These are phyloP conservation scores for Ophiosphaerella korrae DNA, from an alignment of 2,329 filamentous ascomycete species.

Conservation along the genomic window DNA sequence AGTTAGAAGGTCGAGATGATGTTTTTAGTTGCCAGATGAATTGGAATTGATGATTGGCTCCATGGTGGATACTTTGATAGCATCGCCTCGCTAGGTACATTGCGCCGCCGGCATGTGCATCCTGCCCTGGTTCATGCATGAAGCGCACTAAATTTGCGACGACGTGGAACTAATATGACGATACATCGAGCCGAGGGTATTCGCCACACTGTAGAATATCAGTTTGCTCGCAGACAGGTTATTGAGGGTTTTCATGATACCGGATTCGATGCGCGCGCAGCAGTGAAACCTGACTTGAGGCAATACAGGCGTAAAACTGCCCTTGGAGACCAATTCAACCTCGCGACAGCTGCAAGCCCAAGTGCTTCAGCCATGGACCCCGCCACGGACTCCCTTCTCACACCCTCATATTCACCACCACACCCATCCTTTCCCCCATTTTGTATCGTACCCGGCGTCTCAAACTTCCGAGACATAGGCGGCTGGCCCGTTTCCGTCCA, in stretches of 20 bases:
- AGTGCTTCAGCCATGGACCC: too few species aligned
- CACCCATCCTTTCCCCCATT: conserved; percentile 28
- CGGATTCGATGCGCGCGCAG: too few species aligned
- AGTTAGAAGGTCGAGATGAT: not conserved
- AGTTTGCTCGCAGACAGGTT: too few species aligned
- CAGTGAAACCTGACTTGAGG: too few species aligned
- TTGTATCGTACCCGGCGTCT: conserved; percentile 28
- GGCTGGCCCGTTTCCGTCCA: conserved; percentile 22
- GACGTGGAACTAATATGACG: not conserved
- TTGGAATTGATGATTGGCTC: conserved; percentile 14
- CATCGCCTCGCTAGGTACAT: conserved; percentile 15
- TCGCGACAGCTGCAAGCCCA: too few species aligned
- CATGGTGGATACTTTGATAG: not conserved
- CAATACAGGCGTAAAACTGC: too few species aligned
- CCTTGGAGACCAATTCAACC: too few species aligned
- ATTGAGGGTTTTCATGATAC: too few species aligned
- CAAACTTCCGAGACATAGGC: conserved; percentile 43
- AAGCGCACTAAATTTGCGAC: not conserved
- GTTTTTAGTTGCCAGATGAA: conserved; percentile 6
- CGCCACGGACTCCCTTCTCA: not conserved
- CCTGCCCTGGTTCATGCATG: conserved; percentile 12
- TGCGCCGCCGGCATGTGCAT: conserved; percentile 17
- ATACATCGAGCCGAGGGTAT: too few species aligned
- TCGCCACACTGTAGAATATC: too few species aligned
- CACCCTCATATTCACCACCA: conserved; percentile 4